Conservation (phyloP, 2,329 filamentous ascomycete species). For the Trichophyton benhamiae region DNA sequence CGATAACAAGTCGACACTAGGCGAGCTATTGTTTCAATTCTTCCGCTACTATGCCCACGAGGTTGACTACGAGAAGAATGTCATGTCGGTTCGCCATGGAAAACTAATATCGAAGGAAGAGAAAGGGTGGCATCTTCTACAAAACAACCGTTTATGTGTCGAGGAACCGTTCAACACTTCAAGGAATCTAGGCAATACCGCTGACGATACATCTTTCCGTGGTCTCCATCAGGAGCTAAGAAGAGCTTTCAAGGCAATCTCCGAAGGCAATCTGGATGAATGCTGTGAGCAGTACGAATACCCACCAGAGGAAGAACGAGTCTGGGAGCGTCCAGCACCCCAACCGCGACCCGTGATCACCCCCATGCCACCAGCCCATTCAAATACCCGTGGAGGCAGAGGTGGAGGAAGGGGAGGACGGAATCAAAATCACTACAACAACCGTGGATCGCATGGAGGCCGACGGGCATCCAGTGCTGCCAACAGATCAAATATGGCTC, state of each 20-base stretch:
- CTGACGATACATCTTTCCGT: constrained; percentile 85
- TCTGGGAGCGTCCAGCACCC: constrained; percentile 45
- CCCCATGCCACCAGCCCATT: constrained; percentile 28
- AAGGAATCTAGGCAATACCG: constrained; percentile 89
- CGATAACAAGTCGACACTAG: constrained; percentile 69
- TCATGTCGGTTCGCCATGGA: constrained; percentile 74
- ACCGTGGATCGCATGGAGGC: constrained; percentile 34
- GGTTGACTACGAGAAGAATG: constrained; percentile 73
- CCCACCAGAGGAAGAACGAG: constrained; percentile 61
- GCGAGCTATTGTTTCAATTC: constrained; percentile 84
- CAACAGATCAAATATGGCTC: constrained; percentile 29
- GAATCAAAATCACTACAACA: constrained; percentile 37
- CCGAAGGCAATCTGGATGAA: constrained; percentile 63
- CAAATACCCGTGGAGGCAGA: constrained; percentile 33
- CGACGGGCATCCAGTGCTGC: constrained; percentile 48
- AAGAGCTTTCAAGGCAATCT: constrained; percentile 71
- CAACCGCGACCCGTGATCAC: constrained; percentile 45
- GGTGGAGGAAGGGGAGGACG: constrained; percentile 40
- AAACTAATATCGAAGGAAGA: constrained; percentile 66
- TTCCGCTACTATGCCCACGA: constrained; percentile 92
- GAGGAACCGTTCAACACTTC: constrained; percentile 90
- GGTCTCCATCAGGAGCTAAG: constrained; percentile 83
- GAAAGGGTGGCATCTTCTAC: constrained; percentile 72
- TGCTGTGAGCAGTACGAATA: constrained; percentile 82
- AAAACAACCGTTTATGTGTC: constrained; percentile 79